Percentiles rank a stretch among this genome's conserved stretches.
phyloP scores from a whole-genome alignment of 768 basidiomycete species.

The Lactarius sp. region DNA sequence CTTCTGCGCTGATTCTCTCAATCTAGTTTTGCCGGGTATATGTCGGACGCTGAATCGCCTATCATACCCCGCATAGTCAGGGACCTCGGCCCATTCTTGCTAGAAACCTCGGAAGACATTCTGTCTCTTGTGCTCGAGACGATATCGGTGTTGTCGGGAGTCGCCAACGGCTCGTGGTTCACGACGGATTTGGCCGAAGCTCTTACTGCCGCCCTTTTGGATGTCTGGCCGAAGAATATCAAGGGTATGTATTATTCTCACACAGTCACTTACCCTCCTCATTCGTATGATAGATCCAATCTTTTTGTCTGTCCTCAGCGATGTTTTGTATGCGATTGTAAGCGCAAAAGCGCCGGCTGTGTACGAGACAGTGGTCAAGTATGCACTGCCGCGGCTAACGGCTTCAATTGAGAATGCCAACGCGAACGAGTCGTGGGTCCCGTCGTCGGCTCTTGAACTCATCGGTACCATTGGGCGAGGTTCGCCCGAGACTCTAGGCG shows the following conservation, averaged over 20 bases:
- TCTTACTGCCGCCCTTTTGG: slow-evolving; percentile 61
- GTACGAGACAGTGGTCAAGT: slow-evolving; percentile 67
- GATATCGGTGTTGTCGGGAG: slow-evolving; percentile 69
- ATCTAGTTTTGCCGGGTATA: slow-evolving; percentile 64
- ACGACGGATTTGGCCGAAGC: slow-evolving; percentile 59
- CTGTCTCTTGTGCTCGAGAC: slow-evolving; percentile 86
- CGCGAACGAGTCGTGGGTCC: slow-evolving; percentile 65
- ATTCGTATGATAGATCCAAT: slow-evolving; percentile 64
- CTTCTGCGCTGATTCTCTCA: slow-evolving; percentile 14
- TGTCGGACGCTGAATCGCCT: slow-evolving; percentile 54
- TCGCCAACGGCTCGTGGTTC: slow-evolving; percentile 70
- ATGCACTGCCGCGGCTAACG: slow-evolving; percentile 69
- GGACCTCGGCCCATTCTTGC: slow-evolving; percentile 79
- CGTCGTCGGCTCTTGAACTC: slow-evolving; percentile 79
- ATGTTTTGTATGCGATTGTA: slow-evolving; percentile 56
- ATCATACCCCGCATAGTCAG: slow-evolving; percentile 72
- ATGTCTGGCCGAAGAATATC: slow-evolving; percentile 83
- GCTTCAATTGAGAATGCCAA: slow-evolving; percentile 55
- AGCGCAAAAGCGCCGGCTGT: slow-evolving; percentile 56
- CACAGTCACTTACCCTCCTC: not conserved
- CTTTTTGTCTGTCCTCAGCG: slow-evolving; percentile 36
- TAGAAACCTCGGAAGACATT: slow-evolving; percentile 79
- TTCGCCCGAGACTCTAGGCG: slow-evolving; percentile 59
- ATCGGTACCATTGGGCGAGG: slow-evolving; percentile 67
- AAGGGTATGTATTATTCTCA: slow-evolving; percentile 50